Conservation (phyloP, 2,329 filamentous ascomycete genomes). For the Penicillium sp. region DNA sequence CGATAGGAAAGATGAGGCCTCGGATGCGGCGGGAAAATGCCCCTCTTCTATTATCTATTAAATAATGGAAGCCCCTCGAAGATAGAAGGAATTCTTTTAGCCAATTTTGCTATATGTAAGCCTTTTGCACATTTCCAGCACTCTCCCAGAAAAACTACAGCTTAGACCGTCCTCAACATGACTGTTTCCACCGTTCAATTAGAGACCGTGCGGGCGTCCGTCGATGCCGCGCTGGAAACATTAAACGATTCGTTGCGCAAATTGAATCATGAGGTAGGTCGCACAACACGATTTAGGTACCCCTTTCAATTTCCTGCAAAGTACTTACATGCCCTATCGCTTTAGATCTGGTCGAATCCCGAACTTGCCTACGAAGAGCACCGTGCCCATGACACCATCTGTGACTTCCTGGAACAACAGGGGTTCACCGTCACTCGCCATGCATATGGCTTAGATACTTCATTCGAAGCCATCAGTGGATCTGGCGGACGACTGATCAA, state of each 20-base stretch:
- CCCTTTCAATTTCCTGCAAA: neutral
- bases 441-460: constrained; percentile 54
- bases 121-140: neutral
- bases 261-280: constrained; percentile 27
- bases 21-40: neutral
- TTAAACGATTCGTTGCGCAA: constrained; percentile 22
- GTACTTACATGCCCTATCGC: neutral
- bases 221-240: constrained; percentile 19
- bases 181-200: constrained; percentile 9
- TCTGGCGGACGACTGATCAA: constrained; percentile 37
- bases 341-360: constrained; percentile 49
- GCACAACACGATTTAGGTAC: neutral
- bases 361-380: constrained; percentile 55
- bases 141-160: neutral
- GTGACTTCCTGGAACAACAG: constrained; percentile 44
- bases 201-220: constrained; percentile 23
- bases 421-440: constrained; percentile 51
- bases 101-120: neutral
- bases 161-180: constrained; percentile 12
- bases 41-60: neutral
- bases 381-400: constrained; percentile 53
- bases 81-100: neutral
- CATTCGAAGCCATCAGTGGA: constrained; percentile 51
- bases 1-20: neutral
- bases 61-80: neutral